Evolutionary conservation across 78 protist genomes (phyloP).

Genomic region (Monosiga brevicollis): DNA sequence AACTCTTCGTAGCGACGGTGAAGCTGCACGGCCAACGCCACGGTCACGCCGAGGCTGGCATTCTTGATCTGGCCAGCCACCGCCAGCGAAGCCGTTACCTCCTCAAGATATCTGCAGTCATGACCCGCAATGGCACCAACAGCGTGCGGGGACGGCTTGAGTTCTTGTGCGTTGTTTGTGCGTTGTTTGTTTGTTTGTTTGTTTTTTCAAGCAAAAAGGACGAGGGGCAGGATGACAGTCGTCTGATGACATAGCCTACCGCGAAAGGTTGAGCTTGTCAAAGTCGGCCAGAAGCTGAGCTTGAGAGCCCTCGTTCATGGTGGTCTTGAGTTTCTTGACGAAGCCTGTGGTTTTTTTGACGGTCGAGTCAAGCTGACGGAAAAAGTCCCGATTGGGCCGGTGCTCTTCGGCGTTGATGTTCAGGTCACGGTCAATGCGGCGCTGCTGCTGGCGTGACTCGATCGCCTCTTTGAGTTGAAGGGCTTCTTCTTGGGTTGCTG

Average conservation of each 20-base stretch:
- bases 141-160: too few relatives aligned
- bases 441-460: too few relatives aligned
- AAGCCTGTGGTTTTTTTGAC: not conserved
- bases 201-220: too few relatives aligned
- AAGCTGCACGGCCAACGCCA: not conserved
- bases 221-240: too few relatives aligned
- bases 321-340: not conserved
- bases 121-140: too few relatives aligned
- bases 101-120: not conserved
- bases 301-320: not conserved
- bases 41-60: not conserved
- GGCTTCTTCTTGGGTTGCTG: too few relatives aligned
- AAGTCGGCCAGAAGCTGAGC: not conserved
- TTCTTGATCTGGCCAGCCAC: not conserved
- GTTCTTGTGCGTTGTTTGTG: too few relatives aligned
- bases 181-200: too few relatives aligned
- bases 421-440: too few relatives aligned
- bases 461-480: too few relatives aligned
- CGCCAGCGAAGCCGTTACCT: not conserved
- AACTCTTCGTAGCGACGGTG: not conserved
- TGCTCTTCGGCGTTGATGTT: too few relatives aligned
- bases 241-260: too few relatives aligned
- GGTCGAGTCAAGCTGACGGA: not conserved
- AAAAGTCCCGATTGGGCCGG: not conserved
- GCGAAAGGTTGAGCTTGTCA: not conserved